Conservation (phyloP, 176 grass and related monocot species). For the Tillandsia fasciculata region DNA sequence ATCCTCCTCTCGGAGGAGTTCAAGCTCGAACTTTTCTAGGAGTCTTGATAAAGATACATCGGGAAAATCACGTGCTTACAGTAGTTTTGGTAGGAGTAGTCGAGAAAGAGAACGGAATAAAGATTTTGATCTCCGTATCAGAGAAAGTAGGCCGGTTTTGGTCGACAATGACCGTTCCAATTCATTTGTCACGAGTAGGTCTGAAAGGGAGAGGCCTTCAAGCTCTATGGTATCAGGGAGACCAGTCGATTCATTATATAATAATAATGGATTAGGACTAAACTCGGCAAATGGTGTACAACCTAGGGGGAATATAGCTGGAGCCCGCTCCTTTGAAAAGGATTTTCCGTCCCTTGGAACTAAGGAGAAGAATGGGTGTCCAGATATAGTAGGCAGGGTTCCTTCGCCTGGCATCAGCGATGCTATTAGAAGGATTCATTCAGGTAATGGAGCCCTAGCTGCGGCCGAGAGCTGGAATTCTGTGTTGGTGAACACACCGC, state of each 20-base stretch:
- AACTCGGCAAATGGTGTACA: conserved; percentile 23
- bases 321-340: conserved; percentile 36
- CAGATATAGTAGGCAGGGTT: conserved; percentile 32
- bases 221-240: conserved; percentile 19
- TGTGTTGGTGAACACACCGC: conserved; percentile 34
- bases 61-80: conserved; percentile 45
- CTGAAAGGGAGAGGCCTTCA: conserved; percentile 42
- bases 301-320: conserved; percentile 26
- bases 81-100: conserved; percentile 45
- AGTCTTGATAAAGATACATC: conserved; percentile 29
- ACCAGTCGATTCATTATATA: conserved; percentile 32
- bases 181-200: conserved; percentile 35
- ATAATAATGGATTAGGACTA: conserved; percentile 26
- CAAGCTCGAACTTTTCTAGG: conserved; percentile 32
- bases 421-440: conserved; percentile 44
- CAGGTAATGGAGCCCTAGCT: conserved; percentile 19
- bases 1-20: conserved; percentile 27
- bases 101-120: conserved; percentile 42
- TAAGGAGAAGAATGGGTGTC: conserved; percentile 37
- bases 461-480: conserved; percentile 27
- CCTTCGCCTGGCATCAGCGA: conserved; percentile 40
- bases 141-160: conserved; percentile 37
- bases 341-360: conserved; percentile 56
- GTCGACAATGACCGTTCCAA: conserved; percentile 26
- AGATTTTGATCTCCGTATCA: conserved; percentile 30